Evolutionary conservation across 768 basidiomycete species (phyloP), one percentile per base, ranked within the genome.

Genomic region (Rhizopogon vinicolor): DNA sequence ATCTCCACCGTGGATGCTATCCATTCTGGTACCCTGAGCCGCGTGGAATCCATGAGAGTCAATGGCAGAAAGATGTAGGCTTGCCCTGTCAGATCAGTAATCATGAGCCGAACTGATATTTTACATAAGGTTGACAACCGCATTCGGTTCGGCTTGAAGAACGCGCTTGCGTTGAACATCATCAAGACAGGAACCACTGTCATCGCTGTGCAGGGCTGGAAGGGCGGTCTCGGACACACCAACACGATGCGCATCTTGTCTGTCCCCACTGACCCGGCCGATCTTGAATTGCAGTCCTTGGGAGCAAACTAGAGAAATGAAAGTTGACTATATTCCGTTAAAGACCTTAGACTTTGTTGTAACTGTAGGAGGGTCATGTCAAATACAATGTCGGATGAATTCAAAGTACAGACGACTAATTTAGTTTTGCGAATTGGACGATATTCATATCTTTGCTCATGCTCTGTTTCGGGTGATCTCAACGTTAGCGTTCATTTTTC

Each of bases 161-260:
- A 78, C 67, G 97, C 91, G 3, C 78, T 98, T 44, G 80, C 75
- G 16, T 74, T 99, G 72, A 88, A 90, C 60, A 82, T 99, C 68
- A 86, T 98, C 77, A 84, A 85, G 65, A 85, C 92, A 39, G 91
- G 93, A 53, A 86, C 86, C 52, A 92, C 94, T 25, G 82, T 99
- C 65, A 79, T 98, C 59, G 96, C 96, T 48, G 89, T 99, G 5
- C 97, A 98, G 73, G 97, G 97, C n/a, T 99, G 96, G 96, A 96
- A 94, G 76, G 92, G 94, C 43, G 97, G 97, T 56, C 83, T 97
- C 44, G 95, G 94, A 33, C 93, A 97, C 75, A 95, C 93, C 61
- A 94, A 95, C 78, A 93, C 91, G 12, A 76, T 94, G 55, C 87
- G 92, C 49, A 81, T 94, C 58, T 72, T 94, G 62, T 84, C 83